Evolutionary conservation across 768 basidiomycete genomes (phyloP), one percentile per base, ranked within the genome.

Genomic region (Suillus subluteus): DNA sequence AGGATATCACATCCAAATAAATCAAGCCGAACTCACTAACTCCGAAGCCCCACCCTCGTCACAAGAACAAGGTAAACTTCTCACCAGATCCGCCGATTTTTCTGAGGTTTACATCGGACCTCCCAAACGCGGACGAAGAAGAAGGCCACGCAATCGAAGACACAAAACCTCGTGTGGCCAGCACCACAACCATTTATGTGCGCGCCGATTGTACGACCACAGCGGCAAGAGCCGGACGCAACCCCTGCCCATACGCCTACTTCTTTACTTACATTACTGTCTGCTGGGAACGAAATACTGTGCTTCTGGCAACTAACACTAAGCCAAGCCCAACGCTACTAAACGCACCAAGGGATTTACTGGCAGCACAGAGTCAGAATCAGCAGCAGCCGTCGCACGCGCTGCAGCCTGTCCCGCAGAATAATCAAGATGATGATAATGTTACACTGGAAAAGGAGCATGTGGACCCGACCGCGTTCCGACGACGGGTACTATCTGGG

Each of bases 341-440:
- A 13, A 79, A 82, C 46, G 85, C 86, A 16, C 73, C 90, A 5
- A 82, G 81, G 44, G 82, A 86, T n/a, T 75, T 87, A 4, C 75
- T 88, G 38, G 70, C 69, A 18, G 58, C 72, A 41, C 71, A 66
- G 64, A 63, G 38, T 58, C 59, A 38, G 67, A n/a, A n/a, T n/a
- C n/a, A n/a, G n/a, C n/a, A n/a, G n/a, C n/a, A n/a, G n/a, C n/a
- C n/a, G n/a, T n/a, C n/a, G n/a, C n/a, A n/a, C n/a, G n/a, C n/a
- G n/a, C n/a, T n/a, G n/a, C n/a, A n/a, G n/a, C n/a, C n/a, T n/a
- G n/a, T n/a, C n/a, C n/a, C n/a, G n/a, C n/a, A n/a, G n/a, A n/a
- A n/a, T n/a, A n/a, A n/a, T n/a, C n/a, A n/a, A n/a, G n/a, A n/a
- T n/a, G n/a, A n/a, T n/a, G n/a, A n/a, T n/a, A n/a, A n/a, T n/a